Percentiles rank a stretch among this genome's conserved stretches.
phyloP scores from a whole-genome alignment of 179 eudicot species.

The Corrigiola litoralis region DNA sequence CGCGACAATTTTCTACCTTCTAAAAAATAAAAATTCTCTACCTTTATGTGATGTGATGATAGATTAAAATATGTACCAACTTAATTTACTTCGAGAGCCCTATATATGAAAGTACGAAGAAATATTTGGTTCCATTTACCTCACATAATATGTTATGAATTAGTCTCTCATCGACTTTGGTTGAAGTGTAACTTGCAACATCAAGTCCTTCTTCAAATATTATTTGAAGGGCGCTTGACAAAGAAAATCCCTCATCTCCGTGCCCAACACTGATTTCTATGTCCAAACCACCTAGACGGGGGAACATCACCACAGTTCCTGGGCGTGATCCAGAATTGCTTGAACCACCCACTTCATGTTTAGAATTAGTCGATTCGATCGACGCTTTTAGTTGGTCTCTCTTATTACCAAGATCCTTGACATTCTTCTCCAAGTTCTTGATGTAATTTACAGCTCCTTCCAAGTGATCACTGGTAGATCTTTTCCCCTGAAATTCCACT shows the following conservation, averaged over 20 bases:
- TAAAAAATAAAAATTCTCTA: too few species aligned
- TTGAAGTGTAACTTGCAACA: constrained; percentile 36
- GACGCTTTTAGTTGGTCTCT: constrained; percentile 35
- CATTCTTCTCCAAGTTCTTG: constrained; percentile 37
- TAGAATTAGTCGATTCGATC: background rate
- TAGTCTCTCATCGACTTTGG: constrained; percentile 19
- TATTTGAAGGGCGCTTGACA: constrained; percentile 35
- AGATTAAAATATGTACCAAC: too few species aligned
- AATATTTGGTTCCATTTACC: constrained; percentile 22
- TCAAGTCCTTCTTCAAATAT: constrained; percentile 32
- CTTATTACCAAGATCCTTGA: constrained; percentile 27
- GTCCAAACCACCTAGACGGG: constrained; percentile 29
- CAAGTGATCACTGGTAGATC: constrained; percentile 47
- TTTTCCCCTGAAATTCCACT: constrained; percentile 43
- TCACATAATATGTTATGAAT: constrained; percentile 37
- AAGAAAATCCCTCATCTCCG: constrained; percentile 23
- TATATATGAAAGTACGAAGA: background rate
- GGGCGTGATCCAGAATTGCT: background rate
- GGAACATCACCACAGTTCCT: constrained; percentile 22
- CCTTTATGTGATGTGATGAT: too few species aligned
- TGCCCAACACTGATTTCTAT: constrained; percentile 30
- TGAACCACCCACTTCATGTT: constrained; percentile 17
- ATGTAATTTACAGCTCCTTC: constrained; percentile 46
- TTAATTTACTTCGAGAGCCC: background rate
- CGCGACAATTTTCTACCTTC: too few species aligned